Conservation (phyloP, 1,284 basidiomycete species). For the Moniliophthora roreri region DNA sequence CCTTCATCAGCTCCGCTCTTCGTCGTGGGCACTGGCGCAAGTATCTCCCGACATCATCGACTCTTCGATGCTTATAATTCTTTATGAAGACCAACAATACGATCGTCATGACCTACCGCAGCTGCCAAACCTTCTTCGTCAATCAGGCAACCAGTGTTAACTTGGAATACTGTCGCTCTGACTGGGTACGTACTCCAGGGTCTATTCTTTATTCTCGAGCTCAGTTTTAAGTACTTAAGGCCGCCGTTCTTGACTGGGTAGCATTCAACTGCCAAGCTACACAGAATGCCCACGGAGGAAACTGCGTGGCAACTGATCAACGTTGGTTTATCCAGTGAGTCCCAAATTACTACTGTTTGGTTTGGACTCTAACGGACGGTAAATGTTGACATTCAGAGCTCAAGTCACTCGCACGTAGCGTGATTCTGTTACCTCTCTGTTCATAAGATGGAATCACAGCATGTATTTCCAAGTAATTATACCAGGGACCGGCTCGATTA, state of each 20-base stretch:
- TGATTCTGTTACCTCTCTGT: no score
- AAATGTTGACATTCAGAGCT: neutral
- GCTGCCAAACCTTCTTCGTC: slow-evolving; percentile 39
- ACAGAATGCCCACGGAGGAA: slow-evolving; percentile 49
- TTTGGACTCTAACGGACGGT: neutral
- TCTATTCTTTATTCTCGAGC: neutral
- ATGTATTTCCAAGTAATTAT: no score
- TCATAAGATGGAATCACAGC: no score
- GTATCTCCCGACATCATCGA: slow-evolving; percentile 7
- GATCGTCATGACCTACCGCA: slow-evolving; percentile 31
- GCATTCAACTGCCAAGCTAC: slow-evolving; percentile 44
- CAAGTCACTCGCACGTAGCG: no score
- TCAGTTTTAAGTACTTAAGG: slow-evolving; percentile 21
- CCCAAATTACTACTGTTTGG: no score
- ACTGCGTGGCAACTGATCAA: slow-evolving; percentile 44
- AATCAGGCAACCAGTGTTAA: slow-evolving; percentile 32
- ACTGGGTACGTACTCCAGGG: slow-evolving; percentile 30
- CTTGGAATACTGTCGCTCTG: slow-evolving; percentile 36
- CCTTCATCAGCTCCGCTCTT: slow-evolving; percentile 30
- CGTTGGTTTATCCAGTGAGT: slow-evolving; percentile 47
- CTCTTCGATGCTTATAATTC: slow-evolving; percentile 4
- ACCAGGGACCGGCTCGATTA: no score
- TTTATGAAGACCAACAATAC: slow-evolving; percentile 30
- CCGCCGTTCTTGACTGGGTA: slow-evolving; percentile 35
- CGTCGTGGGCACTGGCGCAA: slow-evolving; percentile 28